Evolutionary conservation across 148 eudicot genomes (phyloP).

Genomic region (Persicaria maculosa): DNA sequence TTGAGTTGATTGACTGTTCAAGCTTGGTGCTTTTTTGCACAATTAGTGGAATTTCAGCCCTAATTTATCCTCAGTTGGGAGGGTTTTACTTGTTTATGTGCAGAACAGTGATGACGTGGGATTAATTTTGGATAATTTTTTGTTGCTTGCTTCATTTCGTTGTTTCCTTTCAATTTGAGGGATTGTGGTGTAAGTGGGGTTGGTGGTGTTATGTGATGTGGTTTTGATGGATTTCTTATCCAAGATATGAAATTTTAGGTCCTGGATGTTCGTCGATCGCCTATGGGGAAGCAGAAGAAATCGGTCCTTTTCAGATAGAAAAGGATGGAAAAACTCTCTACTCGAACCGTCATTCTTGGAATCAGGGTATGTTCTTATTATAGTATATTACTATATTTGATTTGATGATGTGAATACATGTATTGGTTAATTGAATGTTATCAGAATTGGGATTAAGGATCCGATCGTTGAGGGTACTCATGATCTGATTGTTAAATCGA

Average conservation of each 20-base stretch:
- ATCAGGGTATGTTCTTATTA: constrained; percentile 44
- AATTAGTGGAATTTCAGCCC: not conserved
- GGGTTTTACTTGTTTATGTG: too few relatives aligned
- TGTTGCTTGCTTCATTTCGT: not conserved
- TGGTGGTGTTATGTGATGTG: not conserved
- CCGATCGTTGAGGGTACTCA: too few relatives aligned
- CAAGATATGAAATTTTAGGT: constrained; percentile 33
- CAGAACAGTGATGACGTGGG: not conserved
- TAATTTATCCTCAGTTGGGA: too few relatives aligned
- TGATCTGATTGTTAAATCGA: too few relatives aligned
- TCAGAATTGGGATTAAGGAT: too few relatives aligned
- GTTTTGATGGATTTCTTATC: not conserved
- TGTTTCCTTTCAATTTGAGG: not conserved
- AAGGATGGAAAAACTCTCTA: constrained; percentile 79
- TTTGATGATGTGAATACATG: too few relatives aligned
- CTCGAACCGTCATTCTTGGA: constrained; percentile 80
- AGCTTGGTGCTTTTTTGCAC: not conserved
- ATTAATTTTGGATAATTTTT: not conserved
- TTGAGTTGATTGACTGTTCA: not conserved
- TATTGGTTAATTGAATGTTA: too few relatives aligned
- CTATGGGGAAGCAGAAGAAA: constrained; percentile 84
- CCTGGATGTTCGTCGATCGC: constrained; percentile 99
- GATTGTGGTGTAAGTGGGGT: not conserved
- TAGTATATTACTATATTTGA: too few relatives aligned
- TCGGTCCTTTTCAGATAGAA: constrained; percentile 89